Conservation (phyloP, 345 rosid genomes). For the Eucalyptus sp. region DNA sequence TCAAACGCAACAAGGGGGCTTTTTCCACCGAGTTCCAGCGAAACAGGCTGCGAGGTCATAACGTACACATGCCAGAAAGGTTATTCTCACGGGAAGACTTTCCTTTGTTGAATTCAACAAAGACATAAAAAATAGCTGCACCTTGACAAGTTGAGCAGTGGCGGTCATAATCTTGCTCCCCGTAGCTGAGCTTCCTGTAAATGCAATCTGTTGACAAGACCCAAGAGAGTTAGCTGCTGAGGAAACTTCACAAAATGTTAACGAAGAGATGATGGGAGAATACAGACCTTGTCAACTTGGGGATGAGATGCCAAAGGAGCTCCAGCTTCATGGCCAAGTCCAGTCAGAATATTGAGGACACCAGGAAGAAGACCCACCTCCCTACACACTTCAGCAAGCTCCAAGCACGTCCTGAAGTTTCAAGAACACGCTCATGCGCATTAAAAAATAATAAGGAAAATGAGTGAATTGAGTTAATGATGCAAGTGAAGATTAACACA, state of each 20-base stretch:
- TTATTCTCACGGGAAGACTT: not conserved
- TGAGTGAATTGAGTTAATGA: not conserved
- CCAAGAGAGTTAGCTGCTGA: not conserved
- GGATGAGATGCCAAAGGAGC: constrained; percentile 93
- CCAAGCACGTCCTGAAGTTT: constrained; percentile 81
- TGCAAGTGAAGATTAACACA: constrained; percentile 7
- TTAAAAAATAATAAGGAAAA: not conserved
- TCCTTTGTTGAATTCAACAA: not conserved
- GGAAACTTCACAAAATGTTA: not conserved
- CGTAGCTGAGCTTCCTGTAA: constrained; percentile 88
- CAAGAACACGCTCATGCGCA: not conserved
- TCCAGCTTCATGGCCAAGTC: constrained; percentile 94
- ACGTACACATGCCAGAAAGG: not conserved
- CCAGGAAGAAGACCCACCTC: constrained; percentile 97
- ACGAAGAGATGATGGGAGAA: not conserved
- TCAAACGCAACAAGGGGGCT: constrained; percentile 86
- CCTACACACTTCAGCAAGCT: constrained; percentile 78
- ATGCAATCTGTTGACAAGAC: constrained; percentile 43
- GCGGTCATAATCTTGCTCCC: constrained; percentile 76
- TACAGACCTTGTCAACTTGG: constrained; percentile 66
- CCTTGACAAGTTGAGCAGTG: constrained; percentile 80
- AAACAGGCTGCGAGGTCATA: constrained; percentile 55
- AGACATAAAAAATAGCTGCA: not conserved
- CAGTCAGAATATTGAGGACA: constrained; percentile 78
- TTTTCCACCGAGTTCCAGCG: constrained; percentile 97